Evolutionary conservation across 179 eudicot genomes (phyloP), one percentile per base, ranked within the genome.

Genomic region (Camellia oleifera): DNA sequence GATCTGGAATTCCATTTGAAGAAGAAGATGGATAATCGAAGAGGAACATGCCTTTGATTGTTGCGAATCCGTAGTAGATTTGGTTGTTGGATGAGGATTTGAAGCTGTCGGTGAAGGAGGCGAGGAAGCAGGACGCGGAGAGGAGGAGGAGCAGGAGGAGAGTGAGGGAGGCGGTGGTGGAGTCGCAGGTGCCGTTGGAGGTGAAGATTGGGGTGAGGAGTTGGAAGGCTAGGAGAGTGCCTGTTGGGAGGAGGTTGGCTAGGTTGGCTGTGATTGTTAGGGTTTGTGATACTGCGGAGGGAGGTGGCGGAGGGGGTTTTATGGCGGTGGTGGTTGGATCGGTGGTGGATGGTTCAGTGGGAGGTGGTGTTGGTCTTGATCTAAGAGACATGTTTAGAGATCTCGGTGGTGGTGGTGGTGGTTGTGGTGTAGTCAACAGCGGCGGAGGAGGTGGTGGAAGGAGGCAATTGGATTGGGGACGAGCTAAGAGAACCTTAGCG

Each of bases 231-330:
- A 94, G 62, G 63, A 95, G 89, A 73, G 99, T 91, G 0, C 99
- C 98, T 2, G 98, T 95, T 0, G 99, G 99, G 61, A 94, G 95
- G 78, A 92, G 94, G 81, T 90, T 95, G 42, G 97, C 95, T 75
- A 95, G 62, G 72, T 94, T 72, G 63, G 97, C 97, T 0, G 98
- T 87, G 91, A 90, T 86, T 0, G 88, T 82, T 54, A 94, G 74
- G 76, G 93, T 77, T 56, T 79, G 86, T 7, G 88, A 80, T 65
- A 88, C 40, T 0, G 84, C 71, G 12, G 94, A 81, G 0, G 78
- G 87, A 0, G 78, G 76, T 8, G 64, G 67, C 0, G 77, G 12
- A 4, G 65, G 72, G 40, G 77, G 73, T 40, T 52, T 50, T 58
- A 7, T 32, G 18, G 67, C 17, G 60, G 60, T 15, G 5, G 23